Evolutionary conservation across 805 yeast species (phyloP).

Genomic region (Lipomyces sp.): DNA sequence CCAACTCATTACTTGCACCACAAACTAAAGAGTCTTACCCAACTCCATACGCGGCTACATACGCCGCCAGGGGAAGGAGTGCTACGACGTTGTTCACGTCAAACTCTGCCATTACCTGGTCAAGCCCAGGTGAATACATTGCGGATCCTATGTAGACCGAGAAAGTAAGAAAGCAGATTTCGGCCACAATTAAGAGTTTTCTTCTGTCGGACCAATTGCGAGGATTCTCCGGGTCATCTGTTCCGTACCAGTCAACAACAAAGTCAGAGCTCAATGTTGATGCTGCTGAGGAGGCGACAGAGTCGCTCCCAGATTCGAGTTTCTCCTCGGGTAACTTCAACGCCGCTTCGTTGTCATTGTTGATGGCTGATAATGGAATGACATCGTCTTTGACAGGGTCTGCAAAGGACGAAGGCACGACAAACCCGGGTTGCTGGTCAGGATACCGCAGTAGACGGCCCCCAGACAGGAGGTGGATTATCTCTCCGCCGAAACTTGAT

Average conservation of each 20-base stretch:
- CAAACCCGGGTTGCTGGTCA: conserved; percentile 24
- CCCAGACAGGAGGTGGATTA: conserved; percentile 23
- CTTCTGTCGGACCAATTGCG: conserved; percentile 57
- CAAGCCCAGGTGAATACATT: conserved; percentile 58
- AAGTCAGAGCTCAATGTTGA: neutral
- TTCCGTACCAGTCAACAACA: conserved; percentile 21
- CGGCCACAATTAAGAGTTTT: conserved; percentile 49
- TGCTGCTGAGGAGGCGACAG: neutral
- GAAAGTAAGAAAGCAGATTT: conserved; percentile 54
- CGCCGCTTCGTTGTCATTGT: neutral
- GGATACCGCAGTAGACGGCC: conserved; percentile 24
- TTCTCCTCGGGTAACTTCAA: neutral
- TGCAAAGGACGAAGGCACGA: conserved; percentile 9
- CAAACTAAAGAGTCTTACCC: conserved; percentile 17
- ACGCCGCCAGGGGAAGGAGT: conserved; percentile 57
- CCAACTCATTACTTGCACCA: neutral
- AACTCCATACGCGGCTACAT: conserved; percentile 64
- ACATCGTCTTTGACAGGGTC: neutral
- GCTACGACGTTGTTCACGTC: conserved; percentile 53
- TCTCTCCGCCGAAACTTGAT: conserved; percentile 3
- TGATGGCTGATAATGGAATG: neutral
- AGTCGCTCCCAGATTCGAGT: neutral
- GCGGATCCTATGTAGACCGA: conserved; percentile 64
- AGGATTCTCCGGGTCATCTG: conserved; percentile 48
- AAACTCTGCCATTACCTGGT: conserved; percentile 53